A percentile compares a stretch with the other conserved stretches of the same genome.
Evolutionary conservation across 2,329 filamentous ascomycete species (phyloP).

Genomic region (Cladosporium sp.): DNA sequence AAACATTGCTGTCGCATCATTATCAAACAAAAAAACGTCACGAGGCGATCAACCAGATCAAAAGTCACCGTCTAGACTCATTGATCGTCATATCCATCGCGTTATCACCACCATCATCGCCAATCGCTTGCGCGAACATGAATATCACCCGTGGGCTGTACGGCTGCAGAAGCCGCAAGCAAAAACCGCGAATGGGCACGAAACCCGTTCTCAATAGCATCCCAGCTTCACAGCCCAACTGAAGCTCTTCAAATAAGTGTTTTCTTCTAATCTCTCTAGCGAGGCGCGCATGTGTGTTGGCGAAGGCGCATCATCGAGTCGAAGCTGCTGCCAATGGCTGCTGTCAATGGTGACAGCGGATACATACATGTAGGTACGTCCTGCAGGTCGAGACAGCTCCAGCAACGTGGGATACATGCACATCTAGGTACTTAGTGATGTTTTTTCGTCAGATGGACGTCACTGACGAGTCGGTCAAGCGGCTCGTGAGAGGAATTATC

Average conservation of each 20-base stretch:
- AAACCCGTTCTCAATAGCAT: neutral
- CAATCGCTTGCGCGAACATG: neutral
- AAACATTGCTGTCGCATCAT: neutral
- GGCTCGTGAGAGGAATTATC: neutral
- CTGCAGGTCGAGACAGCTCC: neutral
- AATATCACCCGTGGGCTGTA: neutral
- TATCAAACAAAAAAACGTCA: neutral
- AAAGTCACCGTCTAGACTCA: neutral
- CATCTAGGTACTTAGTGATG: neutral
- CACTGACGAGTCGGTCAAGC: neutral
- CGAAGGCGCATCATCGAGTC: neutral
- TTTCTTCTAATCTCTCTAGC: neutral
- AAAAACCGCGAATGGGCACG: neutral
- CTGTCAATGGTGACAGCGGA: neutral
- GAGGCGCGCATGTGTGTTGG: neutral
- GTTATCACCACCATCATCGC: neutral
- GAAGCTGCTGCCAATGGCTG: neutral
- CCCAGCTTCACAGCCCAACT: neutral
- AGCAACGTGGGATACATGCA: neutral
- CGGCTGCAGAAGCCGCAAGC: neutral
- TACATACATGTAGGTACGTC: neutral
- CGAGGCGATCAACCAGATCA: neutral
- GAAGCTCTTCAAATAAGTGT: neutral
- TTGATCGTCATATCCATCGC: neutral
- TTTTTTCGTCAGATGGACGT: neutral